These are phyloP conservation scores for Magnolia kwangsiensis DNA, from an alignment of 164 flowering plant species.

Conservation along the genomic window DNA sequence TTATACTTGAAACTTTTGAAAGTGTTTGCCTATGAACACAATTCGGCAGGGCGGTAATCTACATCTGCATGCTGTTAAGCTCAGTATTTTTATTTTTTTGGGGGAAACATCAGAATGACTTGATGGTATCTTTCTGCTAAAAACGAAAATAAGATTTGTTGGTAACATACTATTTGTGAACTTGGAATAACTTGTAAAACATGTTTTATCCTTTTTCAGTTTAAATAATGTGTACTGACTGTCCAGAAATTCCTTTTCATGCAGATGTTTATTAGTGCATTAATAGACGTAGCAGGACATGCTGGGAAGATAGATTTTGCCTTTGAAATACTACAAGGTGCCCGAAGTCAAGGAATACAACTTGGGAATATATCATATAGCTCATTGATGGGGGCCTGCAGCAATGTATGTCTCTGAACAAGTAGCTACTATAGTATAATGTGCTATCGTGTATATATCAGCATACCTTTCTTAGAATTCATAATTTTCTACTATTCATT, in stretches of 20 bases:
- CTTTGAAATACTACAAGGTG: constrained; percentile 58
- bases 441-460: background rate
- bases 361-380: constrained; percentile 75
- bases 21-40: too few species aligned
- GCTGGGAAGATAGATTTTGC: constrained; percentile 83
- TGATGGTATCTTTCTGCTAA: too few species aligned
- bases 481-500: background rate
- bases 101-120: too few species aligned
- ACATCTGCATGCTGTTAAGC: too few species aligned
- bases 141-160: too few species aligned
- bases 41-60: too few species aligned
- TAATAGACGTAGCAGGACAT: constrained; percentile 93
- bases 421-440: background rate
- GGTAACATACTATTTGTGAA: too few species aligned
- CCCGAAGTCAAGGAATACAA: constrained; percentile 43
- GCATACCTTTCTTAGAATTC: background rate
- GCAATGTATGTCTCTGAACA: constrained; percentile 60
- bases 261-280: constrained; percentile 91
- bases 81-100: too few species aligned
- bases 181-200: too few species aligned
- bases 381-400: constrained; percentile 97
- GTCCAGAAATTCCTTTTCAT: constrained; percentile 6
- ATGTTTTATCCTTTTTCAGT: background rate
- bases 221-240: background rate
- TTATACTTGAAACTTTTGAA: too few species aligned